Percentiles rank a stretch among this genome's conserved stretches.
phyloP scores from a whole-genome alignment of 1,139 yeast genomes.

The Geotrichum klebahnii region DNA sequence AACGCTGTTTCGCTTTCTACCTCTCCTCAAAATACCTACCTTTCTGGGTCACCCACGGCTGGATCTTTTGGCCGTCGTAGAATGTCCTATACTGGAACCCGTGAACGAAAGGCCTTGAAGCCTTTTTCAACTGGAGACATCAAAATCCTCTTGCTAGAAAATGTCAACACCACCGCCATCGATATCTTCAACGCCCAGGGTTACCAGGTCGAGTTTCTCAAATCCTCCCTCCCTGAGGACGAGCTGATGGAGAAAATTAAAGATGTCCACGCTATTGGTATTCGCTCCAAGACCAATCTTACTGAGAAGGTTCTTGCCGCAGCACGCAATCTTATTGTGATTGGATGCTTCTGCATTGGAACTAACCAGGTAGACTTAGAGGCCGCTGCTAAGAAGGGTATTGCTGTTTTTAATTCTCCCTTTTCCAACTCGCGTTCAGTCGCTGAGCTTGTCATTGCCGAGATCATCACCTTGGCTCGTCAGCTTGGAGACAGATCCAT shows the following conservation, averaged over 20 bases:
- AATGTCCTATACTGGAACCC: conserved; percentile 38
- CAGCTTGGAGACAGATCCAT: conserved; percentile 95
- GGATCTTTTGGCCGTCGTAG: conserved; percentile 37
- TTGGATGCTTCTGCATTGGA: conserved; percentile 99
- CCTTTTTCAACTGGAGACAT: conserved; percentile 91
- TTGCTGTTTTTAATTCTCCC: conserved; percentile 97
- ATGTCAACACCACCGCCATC: conserved; percentile 88
- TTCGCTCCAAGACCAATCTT: conserved; percentile 91
- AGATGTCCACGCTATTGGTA: conserved; percentile 95
- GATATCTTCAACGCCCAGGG: conserved; percentile 83
- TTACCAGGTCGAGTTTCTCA: conserved; percentile 92
- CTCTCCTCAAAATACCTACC: conserved; percentile 51
- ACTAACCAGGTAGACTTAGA: conserved; percentile 95
- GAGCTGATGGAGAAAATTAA: conserved; percentile 91
- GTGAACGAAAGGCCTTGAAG: conserved; percentile 58
- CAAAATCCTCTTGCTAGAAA: conserved; percentile 84
- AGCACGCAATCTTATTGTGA: conserved; percentile 82
- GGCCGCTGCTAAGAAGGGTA: conserved; percentile 86
- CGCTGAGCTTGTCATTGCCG: conserved; percentile 95
- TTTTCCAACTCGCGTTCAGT: conserved; percentile 97
- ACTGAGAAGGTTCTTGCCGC: conserved; percentile 72
- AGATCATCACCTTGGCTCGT: conserved; percentile 88
- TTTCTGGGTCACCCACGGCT: conserved; percentile 59
- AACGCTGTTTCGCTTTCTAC: conserved; percentile 49
- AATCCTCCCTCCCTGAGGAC: conserved; percentile 83